phyloP scores from a whole-genome alignment of 306 rosid genomes.

The Mucuna pruriens region DNA sequence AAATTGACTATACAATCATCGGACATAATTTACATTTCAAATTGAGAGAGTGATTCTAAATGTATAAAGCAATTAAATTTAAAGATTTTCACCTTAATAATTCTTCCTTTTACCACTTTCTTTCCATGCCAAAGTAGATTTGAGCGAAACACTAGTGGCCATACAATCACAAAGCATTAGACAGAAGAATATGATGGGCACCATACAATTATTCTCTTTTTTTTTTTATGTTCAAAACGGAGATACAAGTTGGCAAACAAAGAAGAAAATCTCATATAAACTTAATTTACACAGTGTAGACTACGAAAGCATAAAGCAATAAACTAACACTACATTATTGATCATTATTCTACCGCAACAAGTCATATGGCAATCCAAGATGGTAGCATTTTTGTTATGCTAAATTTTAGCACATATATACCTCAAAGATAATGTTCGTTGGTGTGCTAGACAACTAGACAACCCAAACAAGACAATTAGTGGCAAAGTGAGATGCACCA shows the following conservation, averaged over 20 bases:
- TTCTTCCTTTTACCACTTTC: not conserved
- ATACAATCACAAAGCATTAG: conserved; percentile 1
- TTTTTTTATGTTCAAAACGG: not conserved
- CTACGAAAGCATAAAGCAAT: not conserved
- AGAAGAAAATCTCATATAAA: not conserved
- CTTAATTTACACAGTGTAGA: not conserved
- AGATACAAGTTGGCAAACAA: not conserved
- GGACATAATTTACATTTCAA: not conserved
- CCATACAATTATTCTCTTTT: not conserved
- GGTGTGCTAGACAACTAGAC: not conserved
- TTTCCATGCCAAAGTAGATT: not conserved
- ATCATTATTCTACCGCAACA: not conserved
- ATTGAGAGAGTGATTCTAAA: not conserved
- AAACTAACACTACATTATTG: not conserved
- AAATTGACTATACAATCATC: not conserved
- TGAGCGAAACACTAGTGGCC: not conserved
- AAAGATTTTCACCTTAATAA: not conserved
- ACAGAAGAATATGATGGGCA: not conserved
- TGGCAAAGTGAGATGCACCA: conserved; percentile 27
- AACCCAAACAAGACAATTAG: not conserved
- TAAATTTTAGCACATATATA: not conserved
- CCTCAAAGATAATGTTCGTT: not conserved
- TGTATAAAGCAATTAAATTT: not conserved
- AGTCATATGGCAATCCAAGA: not conserved
- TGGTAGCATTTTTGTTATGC: not conserved